A percentile compares a stretch with the other conserved stretches of the same genome.
Evolutionary conservation across 331 rosid genomes (phyloP).

Genomic region (Telfairia occidentalis): DNA sequence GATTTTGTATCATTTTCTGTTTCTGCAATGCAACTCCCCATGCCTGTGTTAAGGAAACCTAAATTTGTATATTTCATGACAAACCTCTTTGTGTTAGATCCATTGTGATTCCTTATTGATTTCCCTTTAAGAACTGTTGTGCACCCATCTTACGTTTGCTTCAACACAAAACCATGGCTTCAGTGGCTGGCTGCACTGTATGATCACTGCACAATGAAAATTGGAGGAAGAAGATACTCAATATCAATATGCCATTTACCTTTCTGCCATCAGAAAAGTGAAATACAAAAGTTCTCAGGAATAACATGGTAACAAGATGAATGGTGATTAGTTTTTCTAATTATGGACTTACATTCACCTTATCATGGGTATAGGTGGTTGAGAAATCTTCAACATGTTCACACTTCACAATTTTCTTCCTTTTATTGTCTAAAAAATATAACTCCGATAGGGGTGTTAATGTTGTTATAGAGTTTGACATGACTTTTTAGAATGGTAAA

Average conservation of each 20-base stretch:
- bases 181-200: not conserved
- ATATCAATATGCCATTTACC: not conserved
- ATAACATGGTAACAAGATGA: not conserved
- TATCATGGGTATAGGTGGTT: not conserved
- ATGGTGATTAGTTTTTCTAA: not conserved
- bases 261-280: not conserved
- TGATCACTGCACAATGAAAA: not conserved
- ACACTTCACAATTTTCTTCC: not conserved
- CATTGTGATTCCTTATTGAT: slow-evolving; percentile 9
- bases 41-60: slow-evolving; percentile 9
- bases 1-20: slow-evolving; percentile 8
- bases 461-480: not conserved
- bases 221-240: not conserved
- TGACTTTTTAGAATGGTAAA: not conserved
- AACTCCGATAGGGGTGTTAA: too few species aligned
- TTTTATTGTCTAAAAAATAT: too few species aligned
- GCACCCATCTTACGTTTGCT: not conserved
- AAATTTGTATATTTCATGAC: slow-evolving; percentile 20
- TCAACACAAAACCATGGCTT: slow-evolving; percentile 1
- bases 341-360: not conserved
- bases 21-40: not conserved
- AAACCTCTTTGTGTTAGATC: slow-evolving; percentile 10
- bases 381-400: not conserved
- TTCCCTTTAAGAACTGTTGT: slow-evolving; percentile 1
- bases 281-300: not conserved